Percentiles rank a stretch among this genome's conserved stretches.
Evolutionary conservation across 192 early-diverging fungal species (phyloP).

Genomic region (Backusella liffmaniae): DNA sequence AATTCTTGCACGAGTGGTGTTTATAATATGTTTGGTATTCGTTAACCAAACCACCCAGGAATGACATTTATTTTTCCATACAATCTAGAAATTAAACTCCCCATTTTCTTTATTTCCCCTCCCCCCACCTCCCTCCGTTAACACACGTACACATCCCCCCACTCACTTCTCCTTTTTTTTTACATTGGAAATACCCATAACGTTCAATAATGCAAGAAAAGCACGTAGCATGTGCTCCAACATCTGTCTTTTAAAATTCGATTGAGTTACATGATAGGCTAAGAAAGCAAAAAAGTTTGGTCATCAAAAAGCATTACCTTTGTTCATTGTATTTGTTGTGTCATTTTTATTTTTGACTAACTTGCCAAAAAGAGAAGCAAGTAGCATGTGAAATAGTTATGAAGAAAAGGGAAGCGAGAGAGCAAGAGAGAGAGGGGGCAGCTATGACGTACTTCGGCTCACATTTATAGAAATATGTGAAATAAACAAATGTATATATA

Average conservation of each 20-base stretch:
- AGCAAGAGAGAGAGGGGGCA: background rate
- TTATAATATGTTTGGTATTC: background rate
- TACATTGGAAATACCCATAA: background rate
- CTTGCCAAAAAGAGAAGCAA: background rate
- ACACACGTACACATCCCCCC: background rate
- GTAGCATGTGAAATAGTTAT: background rate
- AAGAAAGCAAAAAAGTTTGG: background rate
- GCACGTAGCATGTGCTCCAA: background rate
- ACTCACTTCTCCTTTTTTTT: background rate
- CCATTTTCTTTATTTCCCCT: background rate
- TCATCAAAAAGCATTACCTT: background rate
- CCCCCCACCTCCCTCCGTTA: background rate
- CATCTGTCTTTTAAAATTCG: background rate
- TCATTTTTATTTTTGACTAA: slow-evolving; percentile 1
- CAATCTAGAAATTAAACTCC: background rate
- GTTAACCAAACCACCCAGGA: slow-evolving; percentile 1
- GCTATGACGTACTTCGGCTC: background rate
- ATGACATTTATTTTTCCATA: background rate
- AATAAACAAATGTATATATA: background rate
- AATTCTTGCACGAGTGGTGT: background rate
- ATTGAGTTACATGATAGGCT: background rate
- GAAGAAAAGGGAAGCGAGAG: background rate
- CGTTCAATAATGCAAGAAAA: slow-evolving; percentile 1
- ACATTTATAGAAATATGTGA: slow-evolving; percentile 3
- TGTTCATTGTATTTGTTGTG: background rate